These are phyloP conservation scores for Ceratobasidium sp. DNA, from an alignment of 1,284 basidiomycete species.

Conservation along the genomic window DNA sequence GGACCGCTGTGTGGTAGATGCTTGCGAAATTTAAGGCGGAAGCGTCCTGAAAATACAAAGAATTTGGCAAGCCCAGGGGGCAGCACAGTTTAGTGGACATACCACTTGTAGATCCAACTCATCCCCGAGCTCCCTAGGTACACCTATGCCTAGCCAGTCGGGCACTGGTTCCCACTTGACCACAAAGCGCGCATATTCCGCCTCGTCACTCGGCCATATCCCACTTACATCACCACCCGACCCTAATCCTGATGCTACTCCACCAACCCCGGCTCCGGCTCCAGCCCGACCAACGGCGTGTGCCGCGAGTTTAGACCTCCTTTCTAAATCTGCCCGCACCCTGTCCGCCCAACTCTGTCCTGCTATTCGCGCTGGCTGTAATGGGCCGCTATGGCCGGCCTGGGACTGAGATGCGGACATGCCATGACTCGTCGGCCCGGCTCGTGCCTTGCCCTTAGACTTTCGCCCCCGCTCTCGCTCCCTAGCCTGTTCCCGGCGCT, in stretches of 20 bases:
- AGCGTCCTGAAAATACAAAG: slow-evolving; percentile 59
- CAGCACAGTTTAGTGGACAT: background rate
- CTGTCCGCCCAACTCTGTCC: slow-evolving; percentile 23
- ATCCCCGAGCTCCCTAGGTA: slow-evolving; percentile 17
- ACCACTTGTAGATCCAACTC: slow-evolving; percentile 40
- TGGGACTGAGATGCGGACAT: background rate
- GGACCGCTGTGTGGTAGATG: slow-evolving; percentile 64
- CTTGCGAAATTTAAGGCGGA: slow-evolving; percentile 72
- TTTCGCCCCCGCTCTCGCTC: slow-evolving; percentile 12
- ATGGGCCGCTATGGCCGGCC: background rate
- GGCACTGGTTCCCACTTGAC: slow-evolving; percentile 72
- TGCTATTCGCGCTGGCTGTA: background rate
- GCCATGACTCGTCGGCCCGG: background rate
- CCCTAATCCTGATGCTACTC: background rate
- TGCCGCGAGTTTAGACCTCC: slow-evolving; percentile 22
- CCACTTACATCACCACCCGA: slow-evolving; percentile 4
- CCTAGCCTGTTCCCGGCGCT: slow-evolving; percentile 6
- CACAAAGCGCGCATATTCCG: slow-evolving; percentile 64
- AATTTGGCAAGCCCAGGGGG: background rate
- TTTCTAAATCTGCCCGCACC: slow-evolving; percentile 20
- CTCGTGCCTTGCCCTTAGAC: background rate
- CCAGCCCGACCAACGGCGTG: slow-evolving; percentile 51
- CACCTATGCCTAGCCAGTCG: slow-evolving; percentile 58
- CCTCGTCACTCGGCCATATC: slow-evolving; percentile 65
- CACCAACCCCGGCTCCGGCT: slow-evolving; percentile 47